Percentiles rank a stretch among this genome's conserved stretches.
phyloP scores from a whole-genome alignment of 192 early-diverging fungal genomes.

The Mortierella alpina region DNA sequence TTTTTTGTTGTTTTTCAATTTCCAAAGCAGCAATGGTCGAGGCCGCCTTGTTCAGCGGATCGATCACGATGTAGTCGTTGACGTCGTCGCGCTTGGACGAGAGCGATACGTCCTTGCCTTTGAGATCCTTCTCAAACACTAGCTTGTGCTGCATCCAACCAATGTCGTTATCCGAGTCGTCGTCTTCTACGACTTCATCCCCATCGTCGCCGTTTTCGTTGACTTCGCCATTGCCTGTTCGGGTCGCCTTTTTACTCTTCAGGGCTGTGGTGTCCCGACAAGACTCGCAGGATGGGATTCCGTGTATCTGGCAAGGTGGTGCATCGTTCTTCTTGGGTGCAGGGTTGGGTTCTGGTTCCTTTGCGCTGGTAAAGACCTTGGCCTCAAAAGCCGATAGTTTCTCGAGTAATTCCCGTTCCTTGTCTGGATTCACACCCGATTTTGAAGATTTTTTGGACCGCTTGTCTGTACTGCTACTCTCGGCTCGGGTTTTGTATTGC shows the following conservation, averaged over 20 bases:
- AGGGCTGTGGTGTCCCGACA: constrained; percentile 67
- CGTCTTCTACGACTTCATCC: constrained; percentile 37
- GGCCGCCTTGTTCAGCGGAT: constrained; percentile 61
- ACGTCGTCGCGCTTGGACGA: constrained; percentile 64
- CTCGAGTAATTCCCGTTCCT: constrained; percentile 51
- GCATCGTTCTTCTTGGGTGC: constrained; percentile 48
- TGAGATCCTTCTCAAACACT: constrained; percentile 78
- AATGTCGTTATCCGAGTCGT: constrained; percentile 57
- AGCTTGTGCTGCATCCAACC: constrained; percentile 87
- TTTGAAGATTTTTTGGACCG: constrained; percentile 23
- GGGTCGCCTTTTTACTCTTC: constrained; percentile 26
- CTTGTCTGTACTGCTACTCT: constrained; percentile 23
- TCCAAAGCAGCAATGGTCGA: constrained; percentile 34
- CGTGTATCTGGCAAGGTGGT: constrained; percentile 74
- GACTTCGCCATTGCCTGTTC: constrained; percentile 31
- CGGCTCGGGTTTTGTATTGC: constrained; percentile 56
- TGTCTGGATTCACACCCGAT: constrained; percentile 9
- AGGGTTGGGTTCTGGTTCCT: constrained; percentile 19
- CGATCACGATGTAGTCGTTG: constrained; percentile 78
- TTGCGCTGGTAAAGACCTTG: constrained; percentile 55
- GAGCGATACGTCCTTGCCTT: constrained; percentile 63
- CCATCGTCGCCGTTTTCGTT: constrained; percentile 43
- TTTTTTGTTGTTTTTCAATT: constrained; percentile 39
- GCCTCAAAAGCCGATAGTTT: constrained; percentile 68
- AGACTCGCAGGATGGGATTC: constrained; percentile 74